These are phyloP conservation scores for Yamadazyma philogaea DNA, from an alignment of 805 yeast species.

Conservation along the genomic window DNA sequence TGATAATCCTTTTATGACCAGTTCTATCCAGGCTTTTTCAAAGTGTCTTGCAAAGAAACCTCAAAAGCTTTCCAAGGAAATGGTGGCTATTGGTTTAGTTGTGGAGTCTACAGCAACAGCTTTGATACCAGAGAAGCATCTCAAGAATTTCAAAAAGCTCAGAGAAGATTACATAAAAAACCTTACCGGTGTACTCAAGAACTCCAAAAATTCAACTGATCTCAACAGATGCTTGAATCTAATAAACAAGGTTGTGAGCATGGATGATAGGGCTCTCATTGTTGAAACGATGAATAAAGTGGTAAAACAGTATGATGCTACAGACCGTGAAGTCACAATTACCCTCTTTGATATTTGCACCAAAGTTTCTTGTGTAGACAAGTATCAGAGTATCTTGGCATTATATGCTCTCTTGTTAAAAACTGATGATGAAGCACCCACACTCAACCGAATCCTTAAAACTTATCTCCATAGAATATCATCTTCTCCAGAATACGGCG, in stretches of 20 bases:
- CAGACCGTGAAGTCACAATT: slow-evolving; percentile 4
- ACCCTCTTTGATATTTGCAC: slow-evolving; percentile 3
- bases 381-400: slow-evolving; percentile 5
- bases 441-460: neutral
- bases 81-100: slow-evolving; percentile 2
- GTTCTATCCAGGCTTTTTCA: neutral
- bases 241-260: neutral
- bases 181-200: neutral
- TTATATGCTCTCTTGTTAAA: slow-evolving; percentile 1
- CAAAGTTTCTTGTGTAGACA: neutral
- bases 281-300: neutral
- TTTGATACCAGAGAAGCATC: neutral
- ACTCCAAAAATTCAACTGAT: neutral
- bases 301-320: neutral
- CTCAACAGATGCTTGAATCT: neutral
- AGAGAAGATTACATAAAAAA: neutral
- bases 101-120: neutral
- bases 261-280: neutral
- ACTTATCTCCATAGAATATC: slow-evolving; percentile 1
- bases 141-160: neutral
- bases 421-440: neutral
- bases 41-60: neutral
- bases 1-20: slow-evolving; percentile 1
- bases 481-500: neutral
- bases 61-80: neutral